Percentiles rank a stretch among this genome's conserved stretches.
Conservation (phyloP, 1,284 basidiomycete species). For the Fomitiporia mediterranea region DNA sequence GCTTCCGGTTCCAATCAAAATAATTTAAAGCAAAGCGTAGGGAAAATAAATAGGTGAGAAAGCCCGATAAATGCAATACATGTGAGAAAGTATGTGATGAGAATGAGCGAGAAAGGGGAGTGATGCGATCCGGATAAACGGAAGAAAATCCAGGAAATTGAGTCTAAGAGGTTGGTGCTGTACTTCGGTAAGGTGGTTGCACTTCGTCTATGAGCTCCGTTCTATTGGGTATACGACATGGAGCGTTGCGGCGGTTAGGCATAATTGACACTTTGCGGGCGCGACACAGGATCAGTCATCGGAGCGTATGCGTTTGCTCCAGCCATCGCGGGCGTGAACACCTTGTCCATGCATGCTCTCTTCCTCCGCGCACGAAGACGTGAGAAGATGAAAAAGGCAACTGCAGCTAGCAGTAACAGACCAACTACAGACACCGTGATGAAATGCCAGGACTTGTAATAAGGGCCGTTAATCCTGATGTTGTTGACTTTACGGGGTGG, state of each 20-base stretch:
- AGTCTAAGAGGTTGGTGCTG: too few species aligned
- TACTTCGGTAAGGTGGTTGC: too few species aligned
- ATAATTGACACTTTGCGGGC: not conserved
- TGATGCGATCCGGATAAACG: too few species aligned
- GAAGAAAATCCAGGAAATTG: too few species aligned
- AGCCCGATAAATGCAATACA: too few species aligned
- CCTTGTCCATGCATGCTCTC: conserved; percentile 11
- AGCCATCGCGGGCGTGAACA: conserved; percentile 16
- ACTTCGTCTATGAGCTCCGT: too few species aligned
- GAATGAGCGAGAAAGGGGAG: too few species aligned
- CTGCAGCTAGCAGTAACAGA: not conserved
- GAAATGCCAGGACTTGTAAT: conserved; percentile 14
- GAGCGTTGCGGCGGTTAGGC: not conserved
- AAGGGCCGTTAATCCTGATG: conserved; percentile 4
- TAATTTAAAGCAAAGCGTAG: too few species aligned
- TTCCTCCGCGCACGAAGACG: conserved; percentile 9
- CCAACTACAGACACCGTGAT: conserved; percentile 8
- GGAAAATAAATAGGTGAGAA: too few species aligned
- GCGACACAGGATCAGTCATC: not conserved
- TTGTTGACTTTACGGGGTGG: not conserved
- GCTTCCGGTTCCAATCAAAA: too few species aligned
- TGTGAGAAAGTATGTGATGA: too few species aligned
- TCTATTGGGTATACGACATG: too few species aligned
- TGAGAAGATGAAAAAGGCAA: not conserved
- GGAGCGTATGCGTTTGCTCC: conserved; percentile 12